A percentile compares a stretch with the other conserved stretches of the same genome.
Conservation (phyloP, 2,329 filamentous ascomycete genomes). For the Sphaerostilbella broomeana region DNA sequence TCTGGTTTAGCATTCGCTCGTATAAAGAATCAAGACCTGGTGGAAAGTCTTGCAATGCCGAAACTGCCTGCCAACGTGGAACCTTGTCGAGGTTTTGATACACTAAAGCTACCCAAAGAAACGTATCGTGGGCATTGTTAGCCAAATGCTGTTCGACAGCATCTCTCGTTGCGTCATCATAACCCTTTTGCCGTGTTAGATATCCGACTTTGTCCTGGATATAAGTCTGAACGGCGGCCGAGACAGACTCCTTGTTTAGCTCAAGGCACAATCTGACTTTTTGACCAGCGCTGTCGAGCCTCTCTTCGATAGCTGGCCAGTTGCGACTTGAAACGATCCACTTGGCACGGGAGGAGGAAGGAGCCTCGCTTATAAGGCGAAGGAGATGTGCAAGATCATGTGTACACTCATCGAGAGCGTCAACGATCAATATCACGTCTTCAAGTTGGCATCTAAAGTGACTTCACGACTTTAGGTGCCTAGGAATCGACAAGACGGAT, state of each 20-base stretch:
- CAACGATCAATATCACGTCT: slow-evolving; percentile 39
- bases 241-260: slow-evolving; percentile 29
- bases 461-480: too few relatives aligned
- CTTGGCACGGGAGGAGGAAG: slow-evolving; percentile 23
- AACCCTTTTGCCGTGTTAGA: slow-evolving; percentile 19
- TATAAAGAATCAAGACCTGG: slow-evolving; percentile 32
- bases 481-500: too few relatives aligned
- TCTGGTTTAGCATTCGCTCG: slow-evolving; percentile 29
- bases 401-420: slow-evolving; percentile 39
- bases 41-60: slow-evolving; percentile 24
- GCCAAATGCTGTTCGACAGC: slow-evolving; percentile 17
- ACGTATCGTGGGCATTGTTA: slow-evolving; percentile 30
- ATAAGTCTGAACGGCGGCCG: slow-evolving; percentile 30
- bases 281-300: slow-evolving; percentile 18
- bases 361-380: slow-evolving; percentile 23
- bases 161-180: slow-evolving; percentile 8
- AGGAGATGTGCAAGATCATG: slow-evolving; percentile 30
- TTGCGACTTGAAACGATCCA: slow-evolving; percentile 42
- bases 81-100: slow-evolving; percentile 16
- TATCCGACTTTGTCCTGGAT: slow-evolving; percentile 29
- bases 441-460: too few relatives aligned
- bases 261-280: slow-evolving; percentile 29
- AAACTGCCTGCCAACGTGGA: slow-evolving; percentile 14
- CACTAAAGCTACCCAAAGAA: slow-evolving; percentile 22
- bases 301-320: slow-evolving; percentile 28